phyloP scores from a whole-genome alignment of 208 protist species.

The Leishmania gerbilli region DNA sequence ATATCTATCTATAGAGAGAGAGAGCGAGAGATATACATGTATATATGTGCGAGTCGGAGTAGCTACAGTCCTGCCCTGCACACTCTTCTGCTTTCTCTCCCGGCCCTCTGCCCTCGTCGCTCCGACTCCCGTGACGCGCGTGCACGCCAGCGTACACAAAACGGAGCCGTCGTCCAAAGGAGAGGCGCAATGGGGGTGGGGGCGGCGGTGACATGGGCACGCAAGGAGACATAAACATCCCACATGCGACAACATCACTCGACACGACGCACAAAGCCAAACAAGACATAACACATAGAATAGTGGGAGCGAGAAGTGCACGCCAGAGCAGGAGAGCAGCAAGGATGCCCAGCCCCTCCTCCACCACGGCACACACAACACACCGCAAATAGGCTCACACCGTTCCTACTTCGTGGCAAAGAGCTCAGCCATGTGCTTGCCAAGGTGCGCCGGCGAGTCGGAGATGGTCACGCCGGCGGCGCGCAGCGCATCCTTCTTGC shows the following conservation, averaged over 20 bases:
- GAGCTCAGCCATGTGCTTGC: conserved; percentile 87
- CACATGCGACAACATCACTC: background rate
- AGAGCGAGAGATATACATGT: too few species aligned
- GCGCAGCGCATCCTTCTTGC: conserved; percentile 95
- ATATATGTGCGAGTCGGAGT: background rate
- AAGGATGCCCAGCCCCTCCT: background rate
- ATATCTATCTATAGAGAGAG: background rate
- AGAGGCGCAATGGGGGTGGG: background rate
- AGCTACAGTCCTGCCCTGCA: background rate
- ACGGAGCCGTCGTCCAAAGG: background rate
- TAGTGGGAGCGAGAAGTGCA: too few species aligned
- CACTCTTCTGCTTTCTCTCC: background rate
- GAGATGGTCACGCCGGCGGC: conserved; percentile 93
- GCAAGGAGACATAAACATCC: background rate
- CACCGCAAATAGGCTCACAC: background rate
- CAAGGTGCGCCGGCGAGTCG: conserved; percentile 95
- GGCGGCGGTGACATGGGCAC: background rate
- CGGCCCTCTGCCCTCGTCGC: background rate
- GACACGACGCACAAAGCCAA: too few species aligned
- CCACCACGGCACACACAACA: background rate
- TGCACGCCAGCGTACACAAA: background rate
- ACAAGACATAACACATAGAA: background rate
- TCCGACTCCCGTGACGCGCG: background rate
- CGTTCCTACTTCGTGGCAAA: conserved; percentile 57
- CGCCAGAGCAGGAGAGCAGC: too few species aligned